Evolutionary conservation across 495 filamentous ascomycete species (phyloP).

Genomic region (Aspergillus panamensis): DNA sequence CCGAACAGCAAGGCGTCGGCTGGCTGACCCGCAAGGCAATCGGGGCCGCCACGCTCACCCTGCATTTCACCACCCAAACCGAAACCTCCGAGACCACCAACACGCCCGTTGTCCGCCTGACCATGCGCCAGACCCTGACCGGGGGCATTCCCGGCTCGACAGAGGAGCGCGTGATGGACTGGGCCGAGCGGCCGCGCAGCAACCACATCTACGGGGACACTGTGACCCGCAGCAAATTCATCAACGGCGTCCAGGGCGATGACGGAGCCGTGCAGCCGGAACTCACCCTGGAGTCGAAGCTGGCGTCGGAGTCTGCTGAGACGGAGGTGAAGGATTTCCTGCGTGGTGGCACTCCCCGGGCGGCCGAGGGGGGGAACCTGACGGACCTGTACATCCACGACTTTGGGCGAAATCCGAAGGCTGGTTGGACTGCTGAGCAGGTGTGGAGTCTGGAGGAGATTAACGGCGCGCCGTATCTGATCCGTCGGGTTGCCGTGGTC

Average conservation of each 20-base stretch:
- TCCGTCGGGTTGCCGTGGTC: conserved; percentile 10
- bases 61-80: conserved; percentile 4
- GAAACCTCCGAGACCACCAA: background rate
- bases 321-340: conserved; percentile 8
- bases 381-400: conserved; percentile 13
- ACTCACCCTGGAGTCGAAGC: conserved; percentile 3
- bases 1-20: conserved; percentile 15
- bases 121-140: conserved; percentile 13
- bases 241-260: background rate
- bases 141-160: conserved; percentile 13
- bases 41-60: conserved; percentile 10
- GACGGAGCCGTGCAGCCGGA: conserved; percentile 9
- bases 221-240: conserved; percentile 5
- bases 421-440: conserved; percentile 17
- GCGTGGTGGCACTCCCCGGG: background rate
- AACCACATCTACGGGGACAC: conserved; percentile 17
- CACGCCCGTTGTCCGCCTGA: background rate
- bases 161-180: conserved; percentile 17
- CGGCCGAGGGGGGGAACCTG: background rate
- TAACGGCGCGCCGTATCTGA: conserved; percentile 2
- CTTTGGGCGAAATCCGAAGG: conserved; percentile 12
- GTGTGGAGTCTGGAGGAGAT: conserved; percentile 14
- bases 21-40: conserved; percentile 15
- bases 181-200: conserved; percentile 13
- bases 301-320: background rate